Base-by-base conservation (phyloP, 305 asterid species). In the Plantago lanceolata region DNA sequence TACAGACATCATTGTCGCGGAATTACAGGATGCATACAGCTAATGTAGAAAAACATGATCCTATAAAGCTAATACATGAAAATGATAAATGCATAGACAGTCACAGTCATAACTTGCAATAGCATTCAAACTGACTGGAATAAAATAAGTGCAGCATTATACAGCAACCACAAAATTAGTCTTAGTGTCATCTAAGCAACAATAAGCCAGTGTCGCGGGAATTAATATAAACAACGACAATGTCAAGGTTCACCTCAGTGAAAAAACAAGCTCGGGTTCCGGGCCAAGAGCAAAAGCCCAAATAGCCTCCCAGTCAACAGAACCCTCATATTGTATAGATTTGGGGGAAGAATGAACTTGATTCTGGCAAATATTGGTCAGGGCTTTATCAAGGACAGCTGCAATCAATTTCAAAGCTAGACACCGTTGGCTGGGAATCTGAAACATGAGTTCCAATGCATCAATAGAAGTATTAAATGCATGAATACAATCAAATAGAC, bases 221-320 rank as follows among this genome's bases (percentile, higher is more conserved):
- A 70, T 19, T 24, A 24, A 57, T 44, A 20, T 2, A 62, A 50
- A 21, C 50, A 35, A 70, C 44, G 55, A 40, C 40, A 43, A 35
- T 31, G 48, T 73, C 61, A 59, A 49, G 43, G 51, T 40, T 49
- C 48, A 87, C 99, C 99, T 86, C 69, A 90, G 74, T 56, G 87
- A 61, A 74, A 94, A 78, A 75, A 96, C 93, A 75, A 94, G 97
- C 80, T 94, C 99, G 3, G 97, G 97, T 75, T 88, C 96, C 1
- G 99, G 99, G 43, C 97, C 99, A 68, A 94, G 90, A 70, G 90
- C 79, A 82, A 87, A 90, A 71, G 97, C 97, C 99, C 99, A 94
- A 60, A 94, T 76, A 73, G 99, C 99, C 84, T 86, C 86, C 97
- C 96, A 90, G 76, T 94, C 96, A 72, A 74, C 69, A 66, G 65